These are phyloP conservation scores for Glycine tomentella DNA, from an alignment of 306 rosid species.

Conservation along the genomic window DNA sequence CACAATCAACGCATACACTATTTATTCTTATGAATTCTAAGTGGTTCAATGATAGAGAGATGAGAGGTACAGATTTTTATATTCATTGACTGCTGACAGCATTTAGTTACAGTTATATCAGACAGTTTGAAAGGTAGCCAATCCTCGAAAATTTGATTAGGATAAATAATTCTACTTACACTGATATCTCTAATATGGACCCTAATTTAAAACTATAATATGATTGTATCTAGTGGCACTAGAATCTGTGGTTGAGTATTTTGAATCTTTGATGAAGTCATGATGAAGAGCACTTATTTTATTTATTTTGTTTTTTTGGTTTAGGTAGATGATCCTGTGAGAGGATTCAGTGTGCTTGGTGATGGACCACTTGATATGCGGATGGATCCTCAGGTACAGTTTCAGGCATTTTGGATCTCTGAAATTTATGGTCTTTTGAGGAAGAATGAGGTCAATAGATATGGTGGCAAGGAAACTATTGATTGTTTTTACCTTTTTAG, in stretches of 20 bases:
- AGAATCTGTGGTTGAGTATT: constrained; percentile 15
- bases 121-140: too few relatives aligned
- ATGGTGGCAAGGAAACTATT: neutral
- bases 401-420: constrained; percentile 29
- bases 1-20: too few relatives aligned
- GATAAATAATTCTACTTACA: too few relatives aligned
- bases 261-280: neutral
- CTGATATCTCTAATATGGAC: neutral
- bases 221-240: neutral
- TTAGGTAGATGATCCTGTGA: constrained; percentile 80
- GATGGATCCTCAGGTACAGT: constrained; percentile 93
- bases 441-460: neutral
- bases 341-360: constrained; percentile 90
- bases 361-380: constrained; percentile 97
- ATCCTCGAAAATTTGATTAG: too few relatives aligned
- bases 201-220: neutral
- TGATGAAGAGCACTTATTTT: neutral
- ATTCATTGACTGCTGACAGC: too few relatives aligned
- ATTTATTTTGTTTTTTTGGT: constrained; percentile 9
- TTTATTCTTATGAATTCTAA: too few relatives aligned
- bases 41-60: too few relatives aligned
- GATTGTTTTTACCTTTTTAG: neutral
- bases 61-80: too few relatives aligned
- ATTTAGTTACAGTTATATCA: too few relatives aligned
- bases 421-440: constrained; percentile 8